phyloP scores from a whole-genome alignment of 1,284 basidiomycete species.

The Trichosporon sp. region DNA sequence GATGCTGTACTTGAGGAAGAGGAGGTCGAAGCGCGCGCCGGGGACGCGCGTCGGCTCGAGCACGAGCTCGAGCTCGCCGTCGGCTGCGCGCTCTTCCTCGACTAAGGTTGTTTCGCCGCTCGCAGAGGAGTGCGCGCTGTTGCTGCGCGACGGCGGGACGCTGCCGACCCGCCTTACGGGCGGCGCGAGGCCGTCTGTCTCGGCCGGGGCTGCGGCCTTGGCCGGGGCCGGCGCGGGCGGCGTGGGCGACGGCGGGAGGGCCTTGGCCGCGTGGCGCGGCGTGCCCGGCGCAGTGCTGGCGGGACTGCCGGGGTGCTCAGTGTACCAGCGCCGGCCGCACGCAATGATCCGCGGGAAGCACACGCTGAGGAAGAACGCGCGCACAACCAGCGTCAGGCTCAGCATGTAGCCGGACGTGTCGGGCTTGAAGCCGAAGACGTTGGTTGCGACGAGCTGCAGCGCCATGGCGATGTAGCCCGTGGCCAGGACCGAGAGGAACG shows the following conservation, averaged over 20 bases:
- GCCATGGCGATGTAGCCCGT: slow-evolving; percentile 43
- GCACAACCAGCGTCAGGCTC: slow-evolving; percentile 33
- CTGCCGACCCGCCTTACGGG: background rate
- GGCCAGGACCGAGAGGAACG: slow-evolving; percentile 44
- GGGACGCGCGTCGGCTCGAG: slow-evolving; percentile 24
- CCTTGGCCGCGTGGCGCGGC: no score
- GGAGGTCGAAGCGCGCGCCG: slow-evolving; percentile 42
- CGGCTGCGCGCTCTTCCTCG: slow-evolving; percentile 14
- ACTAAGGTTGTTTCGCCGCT: background rate
- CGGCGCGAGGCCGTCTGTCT: background rate
- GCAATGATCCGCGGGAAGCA: slow-evolving; percentile 43
- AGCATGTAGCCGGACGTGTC: slow-evolving; percentile 38
- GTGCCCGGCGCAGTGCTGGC: no score
- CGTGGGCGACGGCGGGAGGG: no score
- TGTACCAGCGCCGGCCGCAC: slow-evolving; percentile 25
- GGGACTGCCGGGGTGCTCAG: slow-evolving; percentile 3
- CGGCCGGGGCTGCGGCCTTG: background rate
- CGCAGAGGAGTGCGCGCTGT: no score
- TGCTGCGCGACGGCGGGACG: background rate
- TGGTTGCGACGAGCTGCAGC: slow-evolving; percentile 43
- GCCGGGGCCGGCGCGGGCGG: no score
- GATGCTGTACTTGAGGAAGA: slow-evolving; percentile 44
- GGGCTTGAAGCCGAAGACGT: slow-evolving; percentile 39
- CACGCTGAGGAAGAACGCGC: slow-evolving; percentile 43
- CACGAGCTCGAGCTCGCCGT: slow-evolving; percentile 17